These are phyloP conservation scores for Pseudoperonospora humuli DNA, from an alignment of 352 stramenopile species.

Conservation along the genomic window DNA sequence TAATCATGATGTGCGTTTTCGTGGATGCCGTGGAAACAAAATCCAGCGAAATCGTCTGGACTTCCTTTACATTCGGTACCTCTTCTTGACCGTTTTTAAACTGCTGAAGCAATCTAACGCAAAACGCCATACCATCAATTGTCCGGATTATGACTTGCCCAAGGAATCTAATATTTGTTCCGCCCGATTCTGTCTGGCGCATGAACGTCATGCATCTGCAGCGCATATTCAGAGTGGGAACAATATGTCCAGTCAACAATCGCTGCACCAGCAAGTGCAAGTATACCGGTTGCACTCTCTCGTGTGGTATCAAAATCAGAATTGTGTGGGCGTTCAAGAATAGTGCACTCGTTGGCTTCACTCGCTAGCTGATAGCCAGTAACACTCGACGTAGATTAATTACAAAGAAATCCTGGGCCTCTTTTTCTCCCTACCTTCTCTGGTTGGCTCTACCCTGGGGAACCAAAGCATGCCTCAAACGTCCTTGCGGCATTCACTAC, in stretches of 20 bases:
- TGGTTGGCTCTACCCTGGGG: slow-evolving; percentile 1
- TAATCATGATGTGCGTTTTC: too few relatives aligned
- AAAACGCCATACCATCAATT: too few relatives aligned
- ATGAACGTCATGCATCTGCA: too few relatives aligned
- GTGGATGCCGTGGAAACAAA: too few relatives aligned
- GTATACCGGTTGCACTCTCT: neutral
- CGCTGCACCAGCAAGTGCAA: neutral
- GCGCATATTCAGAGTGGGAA: slow-evolving; percentile 1
- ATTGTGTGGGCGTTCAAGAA: slow-evolving; percentile 1
- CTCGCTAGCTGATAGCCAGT: slow-evolving; percentile 2
- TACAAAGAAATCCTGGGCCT: slow-evolving; percentile 6
- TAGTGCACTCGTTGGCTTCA: neutral
- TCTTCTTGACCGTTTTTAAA: too few relatives aligned
- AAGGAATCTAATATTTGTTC: too few relatives aligned
- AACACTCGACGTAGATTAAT: slow-evolving; percentile 14
- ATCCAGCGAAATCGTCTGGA: too few relatives aligned
- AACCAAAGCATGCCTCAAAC: slow-evolving; percentile 12
- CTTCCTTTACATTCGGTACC: too few relatives aligned
- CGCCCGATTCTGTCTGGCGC: too few relatives aligned
- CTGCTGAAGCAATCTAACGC: neutral
- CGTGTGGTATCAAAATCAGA: slow-evolving; percentile 13
- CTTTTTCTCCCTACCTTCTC: neutral
- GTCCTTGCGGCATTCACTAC: slow-evolving; percentile 36
- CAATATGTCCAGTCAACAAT: slow-evolving; percentile 23
- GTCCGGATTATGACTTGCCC: too few relatives aligned